Evolutionary conservation across 768 basidiomycete genomes (phyloP).

Genomic region (Clitopilus hobsonii): DNA sequence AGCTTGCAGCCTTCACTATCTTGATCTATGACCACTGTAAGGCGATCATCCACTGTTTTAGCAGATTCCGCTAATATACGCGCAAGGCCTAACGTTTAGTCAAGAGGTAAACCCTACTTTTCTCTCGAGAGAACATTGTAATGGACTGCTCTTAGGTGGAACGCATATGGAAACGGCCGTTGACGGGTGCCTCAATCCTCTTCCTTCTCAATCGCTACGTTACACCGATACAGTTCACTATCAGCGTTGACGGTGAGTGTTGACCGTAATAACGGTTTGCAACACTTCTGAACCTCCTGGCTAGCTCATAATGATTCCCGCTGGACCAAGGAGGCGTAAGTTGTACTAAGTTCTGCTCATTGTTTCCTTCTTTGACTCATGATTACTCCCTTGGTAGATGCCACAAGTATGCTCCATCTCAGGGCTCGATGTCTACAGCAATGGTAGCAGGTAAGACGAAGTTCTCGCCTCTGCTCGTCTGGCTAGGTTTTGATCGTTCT

Average conservation of each 20-base stretch:
- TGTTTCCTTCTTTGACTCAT: background rate
- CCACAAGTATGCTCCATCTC: background rate
- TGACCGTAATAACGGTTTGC: too few relatives aligned
- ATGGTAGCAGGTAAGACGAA: background rate
- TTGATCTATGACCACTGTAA: background rate
- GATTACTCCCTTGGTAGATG: background rate
- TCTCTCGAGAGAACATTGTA: background rate
- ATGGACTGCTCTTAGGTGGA: background rate
- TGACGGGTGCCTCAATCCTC: slow-evolving; percentile 1
- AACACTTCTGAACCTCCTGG: background rate
- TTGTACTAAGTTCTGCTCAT: background rate
- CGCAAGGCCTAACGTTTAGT: background rate
- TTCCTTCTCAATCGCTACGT: slow-evolving; percentile 1
- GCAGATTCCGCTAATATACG: background rate
- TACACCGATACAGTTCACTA: background rate
- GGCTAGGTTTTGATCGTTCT: too few relatives aligned
- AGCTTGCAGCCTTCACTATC: background rate
- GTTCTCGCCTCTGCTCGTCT: too few relatives aligned
- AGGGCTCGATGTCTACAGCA: background rate
- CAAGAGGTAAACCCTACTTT: background rate
- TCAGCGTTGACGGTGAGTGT: background rate
- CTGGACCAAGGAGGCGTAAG: background rate
- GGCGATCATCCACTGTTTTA: background rate
- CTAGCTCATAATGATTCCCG: background rate
- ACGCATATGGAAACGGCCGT: slow-evolving; percentile 1